Base-by-base conservation (phyloP, 73 alveolate genomes). In the Paramecium tetraurelia region DNA sequence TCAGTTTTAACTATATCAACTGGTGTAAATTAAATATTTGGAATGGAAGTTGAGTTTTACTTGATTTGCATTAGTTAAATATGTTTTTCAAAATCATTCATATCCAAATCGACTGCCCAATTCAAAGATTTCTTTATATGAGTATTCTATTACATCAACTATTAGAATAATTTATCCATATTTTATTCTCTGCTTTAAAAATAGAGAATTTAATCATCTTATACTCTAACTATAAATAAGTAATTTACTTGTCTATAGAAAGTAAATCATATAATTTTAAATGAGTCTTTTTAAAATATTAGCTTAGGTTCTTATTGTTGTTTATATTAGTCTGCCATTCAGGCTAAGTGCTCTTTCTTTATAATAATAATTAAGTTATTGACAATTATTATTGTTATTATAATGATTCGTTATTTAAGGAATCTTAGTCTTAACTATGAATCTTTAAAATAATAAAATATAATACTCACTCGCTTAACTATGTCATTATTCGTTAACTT, bases 351-450 rank as follows among this genome's bases (percentile, higher is more conserved):
- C 12, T 72, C 29, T 38, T 31, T 36, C 59, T 72, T 38, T 72
- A 36, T 31, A 5, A 38, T 22, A 72, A 12, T 38, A 33, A 72
- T 38, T 36, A 40, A 38, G 59, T 35, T 12, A 72, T 72, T 33
- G 57, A 72, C 2, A 14, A 18, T 72, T 20, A 43, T 43, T 72
- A 21, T 35, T 33, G 18, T 29, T 72, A 35, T 38, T 53, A 53
- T 53, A 53, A 53, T 53, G 69, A 53, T 53, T 53, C 69, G 9
- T 53, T 53, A 53, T 53, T 53, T 12, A 4, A 53, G 12, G 69
- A 53, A 35, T 72, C 86, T 21, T 72, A 20, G 35, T 72, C 86
- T 38, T 72, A 38, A 72, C 86, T 72, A 72, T 72, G 86, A 36
- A 72, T 40, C 86, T 72, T 21, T 53, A 18, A n/a, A 53, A 72